phyloP scores from a whole-genome alignment of 345 rosid genomes.

The Gossypioides kirkii region DNA sequence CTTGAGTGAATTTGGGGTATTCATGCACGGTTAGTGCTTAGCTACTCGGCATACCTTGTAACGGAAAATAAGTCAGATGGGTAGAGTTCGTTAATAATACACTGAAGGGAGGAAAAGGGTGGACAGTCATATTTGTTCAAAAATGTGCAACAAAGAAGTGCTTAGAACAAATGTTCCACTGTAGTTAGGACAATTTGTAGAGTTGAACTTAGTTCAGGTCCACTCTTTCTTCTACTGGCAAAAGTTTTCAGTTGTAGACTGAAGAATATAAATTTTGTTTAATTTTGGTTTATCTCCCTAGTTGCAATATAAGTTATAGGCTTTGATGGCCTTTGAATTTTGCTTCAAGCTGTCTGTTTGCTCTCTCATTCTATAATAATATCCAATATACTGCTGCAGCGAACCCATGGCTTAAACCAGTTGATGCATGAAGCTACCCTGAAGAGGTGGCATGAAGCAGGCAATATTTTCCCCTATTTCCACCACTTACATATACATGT shows the following conservation, averaged over 20 bases:
- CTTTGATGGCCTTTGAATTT: not conserved
- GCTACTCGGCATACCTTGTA: constrained; percentile 10
- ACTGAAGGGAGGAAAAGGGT: not conserved
- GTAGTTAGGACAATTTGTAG: constrained; percentile 21
- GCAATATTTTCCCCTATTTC: no score
- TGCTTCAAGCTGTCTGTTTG: constrained; percentile 1
- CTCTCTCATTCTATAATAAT: not conserved
- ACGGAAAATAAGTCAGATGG: constrained; percentile 11
- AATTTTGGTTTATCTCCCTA: constrained; percentile 12
- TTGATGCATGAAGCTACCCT: not conserved
- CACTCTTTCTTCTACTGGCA: not conserved
- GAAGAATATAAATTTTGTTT: constrained; percentile 15
- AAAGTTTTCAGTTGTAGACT: constrained; percentile 11
- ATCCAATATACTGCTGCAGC: not conserved
- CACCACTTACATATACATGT: no score
- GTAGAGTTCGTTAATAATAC: constrained; percentile 21
- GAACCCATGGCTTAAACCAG: no score
- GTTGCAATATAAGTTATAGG: constrained; percentile 10
- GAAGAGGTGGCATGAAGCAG: not conserved
- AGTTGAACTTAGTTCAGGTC: constrained; percentile 16
- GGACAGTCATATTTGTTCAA: constrained; percentile 20
- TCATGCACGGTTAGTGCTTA: not conserved
- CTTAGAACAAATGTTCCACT: constrained; percentile 12
- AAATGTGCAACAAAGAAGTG: constrained; percentile 30
- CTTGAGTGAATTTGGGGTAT: constrained; percentile 10